A percentile compares a stretch with the other conserved stretches of the same genome.
phyloP scores from a whole-genome alignment of 331 rosid species.

The Saraca asoca region DNA sequence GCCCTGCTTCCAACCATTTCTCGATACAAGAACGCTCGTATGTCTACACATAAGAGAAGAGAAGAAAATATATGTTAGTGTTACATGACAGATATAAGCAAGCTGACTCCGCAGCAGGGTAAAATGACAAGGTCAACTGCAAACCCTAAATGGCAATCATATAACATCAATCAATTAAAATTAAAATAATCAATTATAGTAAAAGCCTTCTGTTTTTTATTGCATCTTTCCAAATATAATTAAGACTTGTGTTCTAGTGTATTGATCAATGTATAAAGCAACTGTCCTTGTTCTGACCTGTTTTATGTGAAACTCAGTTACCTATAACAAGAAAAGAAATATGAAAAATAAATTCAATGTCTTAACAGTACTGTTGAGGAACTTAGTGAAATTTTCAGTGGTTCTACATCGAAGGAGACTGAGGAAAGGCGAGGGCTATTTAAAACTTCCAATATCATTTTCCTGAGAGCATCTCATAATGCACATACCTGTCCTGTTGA shows the following conservation, averaged over 20 bases:
- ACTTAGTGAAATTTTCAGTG: background rate
- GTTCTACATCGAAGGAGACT: background rate
- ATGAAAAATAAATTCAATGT: background rate
- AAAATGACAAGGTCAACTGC: constrained; percentile 22
- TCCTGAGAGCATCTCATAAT: background rate
- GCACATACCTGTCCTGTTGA: background rate
- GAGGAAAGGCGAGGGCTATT: background rate
- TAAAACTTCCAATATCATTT: background rate
- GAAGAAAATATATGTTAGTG: constrained; percentile 27
- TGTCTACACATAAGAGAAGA: constrained; percentile 63
- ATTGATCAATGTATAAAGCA: constrained; percentile 21
- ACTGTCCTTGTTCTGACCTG: background rate
- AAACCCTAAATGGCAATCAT: constrained; percentile 2
- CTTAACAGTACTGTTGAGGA: background rate
- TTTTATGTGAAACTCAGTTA: background rate
- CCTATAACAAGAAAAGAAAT: background rate
- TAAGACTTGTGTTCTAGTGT: constrained; percentile 15
- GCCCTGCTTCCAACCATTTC: constrained; percentile 88
- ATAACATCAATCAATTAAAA: constrained; percentile 14
- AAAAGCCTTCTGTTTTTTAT: constrained; percentile 24
- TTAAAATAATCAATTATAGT: background rate
- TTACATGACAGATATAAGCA: constrained; percentile 26
- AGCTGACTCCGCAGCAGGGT: constrained; percentile 15
- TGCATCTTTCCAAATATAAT: constrained; percentile 17
- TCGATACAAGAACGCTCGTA: constrained; percentile 89